These are phyloP conservation scores for Microbotryomycetes sp. DNA, from an alignment of 1,284 basidiomycete genomes.

Conservation along the genomic window DNA sequence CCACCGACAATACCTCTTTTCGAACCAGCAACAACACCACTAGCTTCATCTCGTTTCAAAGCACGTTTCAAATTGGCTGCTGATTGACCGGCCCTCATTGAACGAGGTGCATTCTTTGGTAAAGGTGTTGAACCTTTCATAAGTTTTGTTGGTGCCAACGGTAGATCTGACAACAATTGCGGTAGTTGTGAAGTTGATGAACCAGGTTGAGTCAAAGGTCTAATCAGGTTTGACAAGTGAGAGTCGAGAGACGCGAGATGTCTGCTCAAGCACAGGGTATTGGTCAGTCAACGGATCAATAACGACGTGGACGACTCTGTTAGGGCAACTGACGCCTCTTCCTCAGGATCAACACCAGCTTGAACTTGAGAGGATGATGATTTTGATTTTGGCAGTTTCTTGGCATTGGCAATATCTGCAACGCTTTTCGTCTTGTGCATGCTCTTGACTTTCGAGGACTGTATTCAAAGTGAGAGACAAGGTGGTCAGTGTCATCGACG, in stretches of 20 bases:
- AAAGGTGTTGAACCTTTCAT: conserved; percentile 31
- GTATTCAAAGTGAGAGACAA: neutral
- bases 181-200: conserved; percentile 11
- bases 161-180: conserved; percentile 23
- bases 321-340: conserved; percentile 23
- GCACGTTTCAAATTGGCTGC: conserved; percentile 29
- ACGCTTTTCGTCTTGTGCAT: conserved; percentile 18
- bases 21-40: conserved; percentile 11
- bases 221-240: conserved; percentile 22
- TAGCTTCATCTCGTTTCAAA: conserved; percentile 21
- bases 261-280: neutral
- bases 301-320: too few relatives aligned
- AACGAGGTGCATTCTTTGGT: conserved; percentile 29
- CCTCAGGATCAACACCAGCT: conserved; percentile 11
- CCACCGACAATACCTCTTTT: neutral
- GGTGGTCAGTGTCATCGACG: neutral
- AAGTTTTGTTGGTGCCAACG: conserved; percentile 13
- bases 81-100: conserved; percentile 22
- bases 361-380: neutral
- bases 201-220: conserved; percentile 11
- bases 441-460: conserved; percentile 28
- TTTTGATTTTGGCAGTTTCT: conserved; percentile 5
- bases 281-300: accelerated
- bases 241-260: conserved; percentile 29
- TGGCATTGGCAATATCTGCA: conserved; percentile 23